A percentile compares a stretch with the other conserved stretches of the same genome.
phyloP scores from a whole-genome alignment of 129 eudicot species.

The Escallonia herrerae region DNA sequence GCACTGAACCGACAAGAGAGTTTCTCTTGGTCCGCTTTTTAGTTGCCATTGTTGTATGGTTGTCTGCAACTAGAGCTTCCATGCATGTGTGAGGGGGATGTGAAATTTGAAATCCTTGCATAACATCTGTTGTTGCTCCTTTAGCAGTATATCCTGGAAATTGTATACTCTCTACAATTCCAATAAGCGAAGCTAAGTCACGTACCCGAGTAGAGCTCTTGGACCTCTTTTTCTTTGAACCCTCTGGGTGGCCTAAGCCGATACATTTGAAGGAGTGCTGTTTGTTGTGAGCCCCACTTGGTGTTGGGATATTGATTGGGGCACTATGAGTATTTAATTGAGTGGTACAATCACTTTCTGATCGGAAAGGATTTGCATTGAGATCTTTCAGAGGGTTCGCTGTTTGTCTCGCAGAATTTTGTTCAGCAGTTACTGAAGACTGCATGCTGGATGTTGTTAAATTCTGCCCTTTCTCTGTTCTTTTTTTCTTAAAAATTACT shows the following conservation, averaged over 20 bases:
- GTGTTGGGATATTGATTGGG: constrained; percentile 1
- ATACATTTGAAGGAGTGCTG: constrained; percentile 14
- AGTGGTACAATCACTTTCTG: constrained; percentile 9
- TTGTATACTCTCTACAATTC: constrained; percentile 21
- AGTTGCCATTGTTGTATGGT: constrained; percentile 30
- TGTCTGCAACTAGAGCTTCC: constrained; percentile 48
- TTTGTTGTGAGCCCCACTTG: constrained; percentile 14
- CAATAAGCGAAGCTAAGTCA: constrained; percentile 36
- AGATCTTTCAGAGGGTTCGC: neutral
- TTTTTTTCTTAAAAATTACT: constrained; percentile 42
- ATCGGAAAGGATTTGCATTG: neutral
- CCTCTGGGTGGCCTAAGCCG: constrained; percentile 25
- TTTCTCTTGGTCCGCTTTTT: constrained; percentile 57
- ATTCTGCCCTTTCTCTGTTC: constrained; percentile 43
- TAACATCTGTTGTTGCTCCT: constrained; percentile 9
- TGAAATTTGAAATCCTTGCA: constrained; percentile 13
- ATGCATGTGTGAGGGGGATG: constrained; percentile 27
- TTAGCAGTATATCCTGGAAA: constrained; percentile 8
- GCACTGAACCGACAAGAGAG: constrained; percentile 10
- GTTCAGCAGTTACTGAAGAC: constrained; percentile 12
- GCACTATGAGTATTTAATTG: constrained; percentile 12
- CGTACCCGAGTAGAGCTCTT: constrained; percentile 43
- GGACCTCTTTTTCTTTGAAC: constrained; percentile 39
- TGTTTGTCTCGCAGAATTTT: constrained; percentile 11
- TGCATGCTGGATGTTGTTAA: constrained; percentile 22